Conservation (phyloP, 2,329 filamentous ascomycete species). For the Chrysosporium keratinophilum region DNA sequence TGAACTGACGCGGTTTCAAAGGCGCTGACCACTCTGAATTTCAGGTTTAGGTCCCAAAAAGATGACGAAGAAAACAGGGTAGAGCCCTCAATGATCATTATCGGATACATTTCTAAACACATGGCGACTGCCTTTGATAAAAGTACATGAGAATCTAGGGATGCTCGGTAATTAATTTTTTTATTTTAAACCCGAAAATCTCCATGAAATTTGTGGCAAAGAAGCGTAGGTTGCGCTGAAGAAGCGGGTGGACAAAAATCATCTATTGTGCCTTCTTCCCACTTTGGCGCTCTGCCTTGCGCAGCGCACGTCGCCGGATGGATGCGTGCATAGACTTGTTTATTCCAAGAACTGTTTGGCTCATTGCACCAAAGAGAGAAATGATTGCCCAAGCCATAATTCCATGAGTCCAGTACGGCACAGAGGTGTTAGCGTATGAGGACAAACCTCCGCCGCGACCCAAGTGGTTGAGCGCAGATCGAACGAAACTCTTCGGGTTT, state of each 20-base stretch:
- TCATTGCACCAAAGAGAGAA: conserved; percentile 50
- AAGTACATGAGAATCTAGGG: too few relatives aligned
- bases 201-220: background rate
- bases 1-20: too few relatives aligned
- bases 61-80: too few relatives aligned
- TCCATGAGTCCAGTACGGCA: conserved; percentile 87
- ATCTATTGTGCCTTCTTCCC: conserved; percentile 34
- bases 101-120: background rate
- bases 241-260: background rate
- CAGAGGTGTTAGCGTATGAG: conserved; percentile 69
- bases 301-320: conserved; percentile 71
- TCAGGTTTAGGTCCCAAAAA: too few relatives aligned
- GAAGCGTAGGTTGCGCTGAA: background rate
- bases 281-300: conserved; percentile 76
- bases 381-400: conserved; percentile 74
- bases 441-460: conserved; percentile 68
- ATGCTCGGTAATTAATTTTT: too few relatives aligned
- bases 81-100: too few relatives aligned
- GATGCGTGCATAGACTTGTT: conserved; percentile 67
- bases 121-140: background rate
- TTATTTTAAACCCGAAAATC: too few relatives aligned
- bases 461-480: conserved; percentile 65
- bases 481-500: conserved; percentile 71
- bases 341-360: conserved; percentile 45
- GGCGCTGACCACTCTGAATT: too few relatives aligned